Evolutionary conservation across 163 green algal genomes (phyloP).

Genomic region (Volvox carteri): DNA sequence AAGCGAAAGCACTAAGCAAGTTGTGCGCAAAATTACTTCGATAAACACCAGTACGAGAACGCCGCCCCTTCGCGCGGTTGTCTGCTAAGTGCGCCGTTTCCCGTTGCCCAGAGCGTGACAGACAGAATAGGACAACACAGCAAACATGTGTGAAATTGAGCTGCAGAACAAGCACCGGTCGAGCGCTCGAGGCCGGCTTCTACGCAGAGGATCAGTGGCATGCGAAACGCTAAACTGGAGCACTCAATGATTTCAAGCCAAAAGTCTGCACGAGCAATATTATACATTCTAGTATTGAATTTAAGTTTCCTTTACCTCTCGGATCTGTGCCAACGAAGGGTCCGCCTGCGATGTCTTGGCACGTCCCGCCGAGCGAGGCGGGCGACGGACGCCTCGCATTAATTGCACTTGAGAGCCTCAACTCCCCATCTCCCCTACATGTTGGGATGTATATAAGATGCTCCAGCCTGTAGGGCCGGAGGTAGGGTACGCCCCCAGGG

Average conservation of each 20-base stretch:
- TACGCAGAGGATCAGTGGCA: background rate
- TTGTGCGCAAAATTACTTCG: too few species aligned
- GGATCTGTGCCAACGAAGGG: constrained; percentile 3
- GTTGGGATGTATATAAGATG: constrained; percentile 3
- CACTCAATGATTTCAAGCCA: background rate
- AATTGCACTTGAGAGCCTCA: constrained; percentile 29
- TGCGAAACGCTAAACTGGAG: background rate
- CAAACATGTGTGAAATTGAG: too few species aligned
- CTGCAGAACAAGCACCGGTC: too few species aligned
- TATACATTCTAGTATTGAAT: background rate
- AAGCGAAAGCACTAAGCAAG: too few species aligned
- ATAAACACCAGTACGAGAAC: too few species aligned
- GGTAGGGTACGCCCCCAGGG: constrained; percentile 13
- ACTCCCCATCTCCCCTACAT: constrained; percentile 36
- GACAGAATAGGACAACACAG: too few species aligned
- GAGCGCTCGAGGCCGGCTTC: constrained; percentile 13
- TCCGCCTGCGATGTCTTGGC: background rate
- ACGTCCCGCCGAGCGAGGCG: constrained; percentile 28
- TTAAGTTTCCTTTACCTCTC: constrained; percentile 2
- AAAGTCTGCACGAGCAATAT: background rate
- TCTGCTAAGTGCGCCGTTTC: too few species aligned
- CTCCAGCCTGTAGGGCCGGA: constrained; percentile 24
- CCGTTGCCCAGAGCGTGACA: too few species aligned
- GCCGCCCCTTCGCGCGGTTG: too few species aligned
- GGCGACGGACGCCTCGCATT: constrained; percentile 24